Evolutionary conservation across 768 basidiomycete genomes (phyloP).

Genomic region (Naganishia onofrii): DNA sequence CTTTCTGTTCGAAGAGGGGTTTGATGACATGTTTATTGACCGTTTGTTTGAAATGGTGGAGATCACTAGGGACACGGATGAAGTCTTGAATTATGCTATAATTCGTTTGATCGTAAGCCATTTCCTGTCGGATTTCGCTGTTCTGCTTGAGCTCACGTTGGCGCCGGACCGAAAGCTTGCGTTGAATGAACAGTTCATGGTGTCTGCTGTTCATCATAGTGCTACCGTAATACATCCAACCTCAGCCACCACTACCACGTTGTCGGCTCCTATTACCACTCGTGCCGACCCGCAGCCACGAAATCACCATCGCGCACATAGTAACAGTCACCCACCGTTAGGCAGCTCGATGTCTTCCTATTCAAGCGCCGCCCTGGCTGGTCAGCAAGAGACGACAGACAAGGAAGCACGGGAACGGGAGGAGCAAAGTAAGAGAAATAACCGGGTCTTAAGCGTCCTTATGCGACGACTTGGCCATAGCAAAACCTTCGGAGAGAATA

Average conservation of each 20-base stretch:
- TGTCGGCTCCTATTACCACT: neutral
- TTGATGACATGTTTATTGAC: conserved; percentile 79
- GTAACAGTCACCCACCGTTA: conserved; percentile 26
- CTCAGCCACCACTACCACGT: conserved; percentile 23
- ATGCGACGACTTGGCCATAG: conserved; percentile 79
- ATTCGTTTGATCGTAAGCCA: conserved; percentile 82
- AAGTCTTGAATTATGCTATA: conserved; percentile 89
- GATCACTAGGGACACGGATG: conserved; percentile 82
- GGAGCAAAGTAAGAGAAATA: conserved; percentile 49
- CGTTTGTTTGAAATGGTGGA: conserved; percentile 90
- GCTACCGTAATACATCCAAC: conserved; percentile 6
- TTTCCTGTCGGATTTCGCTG: neutral
- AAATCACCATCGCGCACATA: conserved; percentile 25
- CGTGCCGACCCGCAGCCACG: conserved; percentile 2
- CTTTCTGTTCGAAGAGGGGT: conserved; percentile 60
- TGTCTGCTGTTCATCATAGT: conserved; percentile 52
- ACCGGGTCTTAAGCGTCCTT: conserved; percentile 77
- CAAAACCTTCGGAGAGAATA: conserved; percentile 94
- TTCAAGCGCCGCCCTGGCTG: neutral
- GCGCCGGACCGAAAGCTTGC: conserved; percentile 62
- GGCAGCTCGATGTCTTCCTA: neutral
- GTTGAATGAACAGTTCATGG: conserved; percentile 98
- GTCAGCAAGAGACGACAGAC: neutral
- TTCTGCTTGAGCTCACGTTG: neutral
- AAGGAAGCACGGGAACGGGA: conserved; percentile 24